Base-by-base conservation (phyloP, 768 basidiomycete species). In the Mycena capillaripes region DNA sequence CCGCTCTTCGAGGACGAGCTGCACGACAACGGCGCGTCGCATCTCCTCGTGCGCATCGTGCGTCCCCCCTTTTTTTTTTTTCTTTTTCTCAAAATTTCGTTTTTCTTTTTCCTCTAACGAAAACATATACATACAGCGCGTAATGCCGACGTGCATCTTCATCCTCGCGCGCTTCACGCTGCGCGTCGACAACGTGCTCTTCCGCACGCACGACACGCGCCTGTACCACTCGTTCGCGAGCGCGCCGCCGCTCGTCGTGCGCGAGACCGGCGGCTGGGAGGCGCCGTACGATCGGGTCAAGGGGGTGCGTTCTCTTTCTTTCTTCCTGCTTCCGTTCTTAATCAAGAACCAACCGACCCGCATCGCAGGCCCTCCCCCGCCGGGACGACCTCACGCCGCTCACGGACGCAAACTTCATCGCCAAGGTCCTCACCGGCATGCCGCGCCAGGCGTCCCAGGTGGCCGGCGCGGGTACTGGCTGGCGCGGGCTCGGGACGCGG, bases 71-170 rank as follows among this genome's bases (percentile, higher is more conserved):
- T 30, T 25, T 50, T 66, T 42, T 32, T 67, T 44, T 70, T 52
- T 69, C n/a, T 50, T 32, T 40, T 42, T 29, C n/a, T 23, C 17
- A 27, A n/a, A n/a, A n/a, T n/a, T n/a, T n/a, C n/a, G n/a, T n/a
- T n/a, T n/a, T n/a, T n/a, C n/a, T n/a, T n/a, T n/a, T n/a, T n/a
- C n/a, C n/a, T n/a, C n/a, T n/a, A n/a, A n/a, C n/a, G n/a, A n/a
- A n/a, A n/a, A n/a, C n/a, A n/a, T 42, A 9, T 14, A 25, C 7
- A 25, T 21, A 4, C 78, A 98, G 97, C 93, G 98, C 58, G 97
- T 99, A 50, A 99, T 99, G 97, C 96, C 97, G 3, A 93, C 92
- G 10, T 98, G 94, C 64, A 87, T 98, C 72, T 98, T 98, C 82
- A 89, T 98, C 73, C 90, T 99, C 11, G 86, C 91, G 2, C 91